Percentiles rank a stretch among this genome's conserved stretches.
phyloP scores from a whole-genome alignment of 2,329 filamentous ascomycete genomes.

The Aureobasidium lini region DNA sequence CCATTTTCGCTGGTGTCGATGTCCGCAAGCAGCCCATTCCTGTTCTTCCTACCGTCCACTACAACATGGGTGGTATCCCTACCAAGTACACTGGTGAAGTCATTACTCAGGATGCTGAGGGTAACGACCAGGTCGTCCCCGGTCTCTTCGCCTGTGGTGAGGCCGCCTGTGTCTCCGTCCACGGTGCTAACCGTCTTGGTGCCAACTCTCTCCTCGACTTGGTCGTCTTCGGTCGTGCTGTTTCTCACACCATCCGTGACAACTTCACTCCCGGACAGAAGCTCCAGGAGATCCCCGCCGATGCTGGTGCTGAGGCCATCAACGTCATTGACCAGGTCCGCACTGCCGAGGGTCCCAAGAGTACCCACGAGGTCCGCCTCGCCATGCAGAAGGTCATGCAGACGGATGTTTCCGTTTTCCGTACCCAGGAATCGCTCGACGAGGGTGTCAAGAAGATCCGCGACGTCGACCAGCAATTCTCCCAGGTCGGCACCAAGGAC shows the following conservation, averaged over 20 bases:
- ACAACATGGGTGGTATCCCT: slow-evolving; percentile 99
- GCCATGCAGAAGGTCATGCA: slow-evolving; percentile 99
- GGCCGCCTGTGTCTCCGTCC: slow-evolving; percentile 94
- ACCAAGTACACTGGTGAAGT: slow-evolving; percentile 97
- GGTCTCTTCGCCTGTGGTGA: slow-evolving; percentile 96
- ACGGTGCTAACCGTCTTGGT: slow-evolving; percentile 94
- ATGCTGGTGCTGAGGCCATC: slow-evolving; percentile 84
- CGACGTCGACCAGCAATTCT: slow-evolving; percentile 72
- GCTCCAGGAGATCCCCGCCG: slow-evolving; percentile 71
- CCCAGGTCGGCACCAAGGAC: slow-evolving; percentile 89
- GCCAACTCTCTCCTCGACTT: slow-evolving; percentile 97
- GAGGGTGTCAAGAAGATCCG: slow-evolving; percentile 78
- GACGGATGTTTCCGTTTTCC: slow-evolving; percentile 92
- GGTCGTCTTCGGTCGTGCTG: slow-evolving; percentile 94
- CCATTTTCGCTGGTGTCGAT: slow-evolving; percentile 95
- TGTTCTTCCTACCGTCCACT: slow-evolving; percentile 93
- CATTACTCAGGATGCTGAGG: slow-evolving; percentile 74
- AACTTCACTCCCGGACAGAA: slow-evolving; percentile 78
- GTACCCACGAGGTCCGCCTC: slow-evolving; percentile 77
- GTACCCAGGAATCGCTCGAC: slow-evolving; percentile 86
- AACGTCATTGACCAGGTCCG: slow-evolving; percentile 77
- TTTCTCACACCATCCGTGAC: slow-evolving; percentile 94
- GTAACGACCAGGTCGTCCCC: slow-evolving; percentile 87
- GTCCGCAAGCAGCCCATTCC: slow-evolving; percentile 96
- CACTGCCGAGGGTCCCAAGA: slow-evolving; percentile 75